Base-by-base conservation (phyloP, 371 early-diverging fungal species). In the Lichtheimia ramosa region DNA sequence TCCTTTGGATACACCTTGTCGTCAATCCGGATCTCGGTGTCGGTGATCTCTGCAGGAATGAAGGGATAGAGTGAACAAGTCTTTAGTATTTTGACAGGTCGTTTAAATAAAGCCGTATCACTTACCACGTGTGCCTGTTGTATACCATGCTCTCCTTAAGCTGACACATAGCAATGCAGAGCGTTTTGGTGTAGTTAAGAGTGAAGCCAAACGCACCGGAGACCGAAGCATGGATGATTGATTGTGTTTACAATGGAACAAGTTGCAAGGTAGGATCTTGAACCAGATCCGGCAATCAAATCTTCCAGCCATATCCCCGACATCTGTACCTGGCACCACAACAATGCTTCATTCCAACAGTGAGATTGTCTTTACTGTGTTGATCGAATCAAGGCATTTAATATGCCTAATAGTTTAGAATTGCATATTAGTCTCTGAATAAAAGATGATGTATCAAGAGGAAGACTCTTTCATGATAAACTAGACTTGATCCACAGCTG, bases 1-100 rank as follows among this genome's bases (percentile, higher is more conserved):
- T 97, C 96, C 7, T 69, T 60, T 2, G 76, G 42, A 67, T 89
- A 83, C 3, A 62, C 57, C 39, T 77, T 59, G 14, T 87, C 89
- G 18, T 84, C 75, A 8, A 89, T 75, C 0, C 68, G 58, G 24
- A 86, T 71, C 24, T 63, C 64, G 10, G 56, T 62, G 24, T 48
- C 48, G 13, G 60, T 60, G 46, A 46, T 46, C 46, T 46, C 46
- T 46, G 21, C 21, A 34, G 34, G 34, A 34, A 8, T 8, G 34
- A 8, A 10, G 6, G 10, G 34, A 34, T 34, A 6, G 34, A 34
- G 34, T 5, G 34, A 34, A 34, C 10, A 34, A 34, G 2, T 34
- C 34, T 4, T 34, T 34, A 34, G 27, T 34, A 8, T 34, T 34
- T 28, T 34, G 34, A 34, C 34, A 34, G 34, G 34, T 34, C 34